phyloP scores from a whole-genome alignment of 495 filamentous ascomycete genomes.

The Talaromyces wortmannii region DNA sequence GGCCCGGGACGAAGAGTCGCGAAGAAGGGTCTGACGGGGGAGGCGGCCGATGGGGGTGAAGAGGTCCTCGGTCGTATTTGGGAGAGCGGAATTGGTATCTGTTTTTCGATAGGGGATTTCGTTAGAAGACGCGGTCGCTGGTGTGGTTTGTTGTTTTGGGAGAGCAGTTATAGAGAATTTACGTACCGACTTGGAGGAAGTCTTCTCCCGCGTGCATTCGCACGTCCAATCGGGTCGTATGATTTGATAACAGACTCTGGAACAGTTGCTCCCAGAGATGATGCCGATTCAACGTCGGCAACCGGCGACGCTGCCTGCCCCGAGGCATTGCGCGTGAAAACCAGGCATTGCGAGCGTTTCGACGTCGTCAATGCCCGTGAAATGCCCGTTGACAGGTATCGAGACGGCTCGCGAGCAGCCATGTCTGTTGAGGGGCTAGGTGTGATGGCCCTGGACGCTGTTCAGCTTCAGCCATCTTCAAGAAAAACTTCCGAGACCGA shows the following conservation, averaged over 20 bases:
- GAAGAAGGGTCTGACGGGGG: conserved; percentile 78
- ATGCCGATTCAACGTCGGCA: conserved; percentile 29
- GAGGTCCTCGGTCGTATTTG: conserved; percentile 85
- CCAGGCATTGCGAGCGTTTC: conserved; percentile 24
- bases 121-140: not conserved
- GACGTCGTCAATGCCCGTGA: conserved; percentile 28
- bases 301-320: conserved; percentile 29
- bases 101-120: conserved; percentile 6
- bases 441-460: not conserved
- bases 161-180: not conserved
- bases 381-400: conserved; percentile 35
- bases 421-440: conserved; percentile 2
- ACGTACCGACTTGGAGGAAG: conserved; percentile 63
- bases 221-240: conserved; percentile 52
- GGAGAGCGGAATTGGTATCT: conserved; percentile 93
- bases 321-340: conserved; percentile 41
- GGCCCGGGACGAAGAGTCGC: conserved; percentile 84
- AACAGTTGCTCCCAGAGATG: conserved; percentile 21
- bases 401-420: conserved; percentile 36
- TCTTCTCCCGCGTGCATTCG: conserved; percentile 43
- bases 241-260: conserved; percentile 22
- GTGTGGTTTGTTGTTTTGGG: not conserved
- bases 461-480: not conserved
- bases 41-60: conserved; percentile 88
- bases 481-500: not conserved